A percentile compares a stretch with the other conserved stretches of the same genome.
Conservation (phyloP, 2,329 filamentous ascomycete species). For the Epichloe baconii region DNA sequence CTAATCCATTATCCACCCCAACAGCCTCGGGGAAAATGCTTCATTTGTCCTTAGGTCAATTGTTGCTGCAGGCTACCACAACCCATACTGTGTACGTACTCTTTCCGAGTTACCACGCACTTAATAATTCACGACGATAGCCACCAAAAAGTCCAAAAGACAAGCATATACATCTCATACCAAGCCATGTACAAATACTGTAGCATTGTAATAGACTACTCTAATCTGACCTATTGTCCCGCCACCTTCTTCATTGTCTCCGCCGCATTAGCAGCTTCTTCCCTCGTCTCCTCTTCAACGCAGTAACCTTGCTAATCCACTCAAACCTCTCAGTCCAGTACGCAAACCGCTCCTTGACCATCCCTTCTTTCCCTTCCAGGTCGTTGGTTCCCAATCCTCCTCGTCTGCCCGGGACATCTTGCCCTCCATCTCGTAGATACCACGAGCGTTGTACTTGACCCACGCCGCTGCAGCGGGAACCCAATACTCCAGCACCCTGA, state of each 20-base stretch:
- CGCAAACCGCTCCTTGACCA: constrained; percentile 1
- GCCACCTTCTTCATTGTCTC: background rate
- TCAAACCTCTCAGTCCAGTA: constrained; percentile 2
- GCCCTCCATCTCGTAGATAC: constrained; percentile 2
- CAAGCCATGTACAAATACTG: too few relatives aligned
- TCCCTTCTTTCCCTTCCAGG: background rate
- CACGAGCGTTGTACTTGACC: background rate
- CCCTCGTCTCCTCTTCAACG: background rate
- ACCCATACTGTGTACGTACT: too few relatives aligned
- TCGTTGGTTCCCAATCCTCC: background rate
- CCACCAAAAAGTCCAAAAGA: too few relatives aligned
- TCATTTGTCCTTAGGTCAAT: too few relatives aligned
- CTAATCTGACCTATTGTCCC: background rate
- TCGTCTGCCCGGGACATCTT: background rate
- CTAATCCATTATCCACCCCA: too few relatives aligned
- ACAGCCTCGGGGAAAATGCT: too few relatives aligned
- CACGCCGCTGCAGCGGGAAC: constrained; percentile 1
- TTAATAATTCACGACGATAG: too few relatives aligned
- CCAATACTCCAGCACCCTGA: constrained; percentile 2
- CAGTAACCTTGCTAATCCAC: constrained; percentile 2
- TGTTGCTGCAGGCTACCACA: too few relatives aligned
- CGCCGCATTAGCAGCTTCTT: background rate
- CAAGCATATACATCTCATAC: too few relatives aligned
- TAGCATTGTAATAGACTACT: too few relatives aligned
- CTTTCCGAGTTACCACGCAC: too few relatives aligned